Evolutionary conservation across 208 protist genomes (phyloP), one percentile per base, ranked within the genome.

Genomic region (Histomonas meleagridis): DNA sequence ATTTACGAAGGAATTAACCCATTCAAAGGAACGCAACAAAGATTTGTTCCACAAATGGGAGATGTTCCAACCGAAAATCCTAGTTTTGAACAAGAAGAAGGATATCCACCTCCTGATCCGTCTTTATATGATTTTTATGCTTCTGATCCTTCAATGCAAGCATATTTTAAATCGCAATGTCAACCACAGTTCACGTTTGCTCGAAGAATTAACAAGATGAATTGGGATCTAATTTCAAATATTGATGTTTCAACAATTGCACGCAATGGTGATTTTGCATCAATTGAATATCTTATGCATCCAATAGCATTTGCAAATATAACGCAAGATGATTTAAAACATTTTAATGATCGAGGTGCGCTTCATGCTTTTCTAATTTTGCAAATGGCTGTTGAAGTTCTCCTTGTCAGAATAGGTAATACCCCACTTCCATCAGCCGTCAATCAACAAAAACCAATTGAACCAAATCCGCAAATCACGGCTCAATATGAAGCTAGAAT

Each of bases 131-230:
- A 65, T 65, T 65, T 65, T n/a, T 65, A 65, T 65, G 16, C 60
- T 65, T 26, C 60, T 32, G 60, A 65, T 32, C 60, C 16, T 10
- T 26, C 16, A 65, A 65, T 65, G 60, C 60, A 65, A n/a, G n/a
- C n/a, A n/a, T n/a, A n/a, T n/a, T n/a, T n/a, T n/a, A n/a, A n/a
- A n/a, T 26, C 60, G 23, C 60, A 65, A 26, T n/a, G n/a, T n/a
- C 60, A 10, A 5, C 60, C 60, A 65, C 7, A 3, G 7, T 65
- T n/a, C n/a, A 65, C 60, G 16, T 86, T 86, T 86, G 18, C 10
- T 5, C 4, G 76, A 86, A 86, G 76, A 55, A 86, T 86, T 38
- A 86, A 86, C 38, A 86, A 86, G 55, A 86, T 86, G 76, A 86
- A 86, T 28, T 86, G 76, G 76, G 76, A 86, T 12, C 32, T 86